Conservation (phyloP, 106 monocot genomes). For the Dioscorea dumetorum region DNA sequence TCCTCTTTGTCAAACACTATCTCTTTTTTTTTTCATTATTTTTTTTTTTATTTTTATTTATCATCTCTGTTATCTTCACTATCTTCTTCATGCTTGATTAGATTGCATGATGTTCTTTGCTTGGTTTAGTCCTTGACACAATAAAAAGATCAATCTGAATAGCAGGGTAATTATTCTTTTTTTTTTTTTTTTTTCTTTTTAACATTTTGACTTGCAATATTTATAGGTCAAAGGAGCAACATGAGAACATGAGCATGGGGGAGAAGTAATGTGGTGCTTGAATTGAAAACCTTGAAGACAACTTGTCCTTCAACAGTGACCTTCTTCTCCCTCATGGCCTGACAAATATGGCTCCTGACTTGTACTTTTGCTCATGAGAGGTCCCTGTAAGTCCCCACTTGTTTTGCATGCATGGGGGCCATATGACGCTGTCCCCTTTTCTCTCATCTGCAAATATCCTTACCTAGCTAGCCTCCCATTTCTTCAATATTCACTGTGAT, state of each 20-base stretch:
- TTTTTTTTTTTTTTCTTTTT: neutral
- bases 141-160: neutral
- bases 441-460: no score
- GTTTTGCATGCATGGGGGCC: neutral
- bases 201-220: neutral
- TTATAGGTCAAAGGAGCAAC: neutral
- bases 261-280: neutral
- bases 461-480: no score
- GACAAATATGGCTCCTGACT: neutral
- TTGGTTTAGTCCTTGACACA: neutral
- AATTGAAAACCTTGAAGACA: neutral
- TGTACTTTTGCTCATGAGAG: neutral
- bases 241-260: neutral
- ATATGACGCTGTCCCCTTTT: no score
- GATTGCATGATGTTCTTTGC: neutral
- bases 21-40: no score
- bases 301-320: neutral
- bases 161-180: no score
- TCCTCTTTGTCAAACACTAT: neutral
- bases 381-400: neutral
- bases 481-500: no score
- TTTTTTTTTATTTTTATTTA: no score
- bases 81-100: neutral
- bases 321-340: neutral
- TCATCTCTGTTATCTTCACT: no score